A percentile compares a stretch with the other conserved stretches of the same genome.
These are phyloP conservation scores for Pistacia atlantica DNA, from an alignment of 345 rosid genomes.

Conservation along the genomic window DNA sequence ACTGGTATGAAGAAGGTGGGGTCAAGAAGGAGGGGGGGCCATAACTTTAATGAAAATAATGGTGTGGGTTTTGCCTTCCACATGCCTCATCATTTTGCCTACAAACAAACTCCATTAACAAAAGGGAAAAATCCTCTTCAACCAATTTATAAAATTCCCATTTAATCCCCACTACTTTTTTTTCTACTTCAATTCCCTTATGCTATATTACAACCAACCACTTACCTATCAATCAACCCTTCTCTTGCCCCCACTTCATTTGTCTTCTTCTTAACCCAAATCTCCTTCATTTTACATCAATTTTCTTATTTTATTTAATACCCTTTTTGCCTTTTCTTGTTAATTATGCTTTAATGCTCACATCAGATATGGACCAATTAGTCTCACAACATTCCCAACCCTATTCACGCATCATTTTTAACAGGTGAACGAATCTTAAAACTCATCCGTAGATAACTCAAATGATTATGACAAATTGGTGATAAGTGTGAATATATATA, in stretches of 20 bases:
- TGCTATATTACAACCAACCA: not conserved
- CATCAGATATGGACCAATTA: too few relatives aligned
- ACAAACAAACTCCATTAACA: slow-evolving; percentile 26
- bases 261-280: slow-evolving; percentile 8
- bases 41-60: slow-evolving; percentile 8
- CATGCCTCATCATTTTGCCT: slow-evolving; percentile 30
- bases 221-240: not conserved
- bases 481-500: too few relatives aligned
- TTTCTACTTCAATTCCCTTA: not conserved
- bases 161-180: slow-evolving; percentile 12
- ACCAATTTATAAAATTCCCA: slow-evolving; percentile 11
- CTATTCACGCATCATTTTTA: too few relatives aligned
- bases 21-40: slow-evolving; percentile 2
- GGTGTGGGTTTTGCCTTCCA: slow-evolving; percentile 20
- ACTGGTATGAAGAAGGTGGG: not conserved
- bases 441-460: too few relatives aligned
- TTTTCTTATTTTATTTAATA: not conserved
- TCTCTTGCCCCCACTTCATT: slow-evolving; percentile 8
- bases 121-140: not conserved
- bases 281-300: not conserved
- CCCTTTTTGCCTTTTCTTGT: too few relatives aligned
- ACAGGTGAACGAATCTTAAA: too few relatives aligned
- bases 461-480: too few relatives aligned
- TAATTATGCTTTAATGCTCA: too few relatives aligned
- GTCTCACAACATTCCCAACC: too few relatives aligned